Evolutionary conservation across 2,329 filamentous ascomycete species (phyloP), one percentile per base, ranked within the genome.

Genomic region (Penicillium sp.): DNA sequence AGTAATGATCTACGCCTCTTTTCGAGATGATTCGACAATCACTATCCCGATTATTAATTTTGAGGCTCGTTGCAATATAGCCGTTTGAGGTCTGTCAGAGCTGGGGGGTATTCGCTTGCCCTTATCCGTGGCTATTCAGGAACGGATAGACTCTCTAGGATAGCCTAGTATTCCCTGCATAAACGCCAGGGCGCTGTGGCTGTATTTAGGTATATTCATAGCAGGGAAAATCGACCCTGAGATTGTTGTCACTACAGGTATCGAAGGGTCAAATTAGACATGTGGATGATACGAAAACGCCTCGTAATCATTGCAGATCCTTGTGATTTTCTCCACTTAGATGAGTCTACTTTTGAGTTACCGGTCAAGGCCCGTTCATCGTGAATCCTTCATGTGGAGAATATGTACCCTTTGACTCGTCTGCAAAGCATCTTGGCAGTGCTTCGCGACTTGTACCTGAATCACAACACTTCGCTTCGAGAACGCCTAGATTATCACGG

Each of bases 251-350:
- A n/a, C n/a, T n/a, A n/a, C n/a, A n/a, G n/a, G n/a, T 13, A 14
- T 43, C 23, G 19, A 24, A 40, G 37, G 13, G 16, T 13, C 19
- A 37, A 19, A 16, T 26, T 28, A 18, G 13, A 4, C n/a, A 10
- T 26, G 14, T 3, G 13, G 23, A 37, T n/a, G 37, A 26, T 11
- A 43, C 9, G 3, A 11, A 43, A 26, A 33, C 19, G 39, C 51
- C 47, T 61, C 51, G 54, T 57, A 48, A 59, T 48, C 54, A 18
- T 8, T 28, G 54, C 51, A 47, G 51, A 59, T 59, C 54, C 31
- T 14, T 31, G 13, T 9, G 21, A 13, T 19, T 28, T 26, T 21
- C 44, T 37, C 51, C 49, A 43, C 29, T 21, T 44, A 23, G 18
- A 23, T 11, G 40, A 5, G 23, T 26, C 42, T 48, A 47, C 21